These are phyloP conservation scores for Acanthamoeba divionensis DNA, from an alignment of 208 protist species.

Conservation along the genomic window DNA sequence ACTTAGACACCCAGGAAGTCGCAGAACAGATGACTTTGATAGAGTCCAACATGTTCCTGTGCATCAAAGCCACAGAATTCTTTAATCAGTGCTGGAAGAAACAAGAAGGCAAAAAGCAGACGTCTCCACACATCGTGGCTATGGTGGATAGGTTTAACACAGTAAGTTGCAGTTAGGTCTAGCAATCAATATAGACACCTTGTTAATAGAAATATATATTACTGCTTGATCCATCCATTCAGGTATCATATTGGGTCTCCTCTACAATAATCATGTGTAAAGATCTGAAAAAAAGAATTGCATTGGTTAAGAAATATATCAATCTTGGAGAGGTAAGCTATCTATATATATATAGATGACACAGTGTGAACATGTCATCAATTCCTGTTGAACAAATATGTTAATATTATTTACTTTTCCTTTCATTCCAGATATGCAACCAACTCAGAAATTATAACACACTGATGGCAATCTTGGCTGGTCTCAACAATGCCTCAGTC, in stretches of 20 bases:
- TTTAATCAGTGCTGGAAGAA: neutral
- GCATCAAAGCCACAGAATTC: neutral
- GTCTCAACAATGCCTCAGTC: slow-evolving; percentile 28
- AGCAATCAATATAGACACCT: too few species aligned
- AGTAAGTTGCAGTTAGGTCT: neutral
- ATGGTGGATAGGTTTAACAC: slow-evolving; percentile 20
- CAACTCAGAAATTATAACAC: slow-evolving; percentile 5
- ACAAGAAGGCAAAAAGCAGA: neutral
- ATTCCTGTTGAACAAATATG: too few species aligned
- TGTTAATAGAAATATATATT: neutral
- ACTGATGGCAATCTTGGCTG: slow-evolving; percentile 26
- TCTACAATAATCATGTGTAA: slow-evolving; percentile 6
- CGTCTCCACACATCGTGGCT: neutral
- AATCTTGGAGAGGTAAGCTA: neutral
- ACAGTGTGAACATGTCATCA: too few species aligned
- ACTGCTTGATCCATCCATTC: neutral
- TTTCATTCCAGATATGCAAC: neutral
- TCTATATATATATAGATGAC: too few species aligned
- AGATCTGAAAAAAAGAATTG: neutral
- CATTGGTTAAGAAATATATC: neutral
- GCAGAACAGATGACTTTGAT: slow-evolving; percentile 26
- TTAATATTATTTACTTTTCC: too few species aligned
- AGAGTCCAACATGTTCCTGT: neutral
- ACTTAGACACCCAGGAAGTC: neutral
- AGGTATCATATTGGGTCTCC: slow-evolving; percentile 30